Percentiles rank a stretch among this genome's conserved stretches.
phyloP scores from a whole-genome alignment of 2,329 filamentous ascomycete species.

The Beauveria sp. region DNA sequence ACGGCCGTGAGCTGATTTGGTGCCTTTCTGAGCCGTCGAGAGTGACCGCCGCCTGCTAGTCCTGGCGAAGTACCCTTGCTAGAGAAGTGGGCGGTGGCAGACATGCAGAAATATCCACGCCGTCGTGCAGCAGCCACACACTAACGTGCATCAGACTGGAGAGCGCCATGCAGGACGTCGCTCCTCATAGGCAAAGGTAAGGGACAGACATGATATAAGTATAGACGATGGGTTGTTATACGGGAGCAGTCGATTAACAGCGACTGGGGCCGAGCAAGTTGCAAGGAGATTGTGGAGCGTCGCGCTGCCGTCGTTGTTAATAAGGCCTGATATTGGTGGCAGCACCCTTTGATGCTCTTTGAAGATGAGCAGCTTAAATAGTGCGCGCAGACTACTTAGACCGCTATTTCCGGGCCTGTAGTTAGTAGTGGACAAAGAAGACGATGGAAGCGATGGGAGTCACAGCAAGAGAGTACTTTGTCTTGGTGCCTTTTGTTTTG shows the following conservation, averaged over 20 bases:
- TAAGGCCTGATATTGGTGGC: neutral
- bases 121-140: constrained; percentile 6
- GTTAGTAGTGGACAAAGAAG: neutral
- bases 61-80: neutral
- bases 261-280: neutral
- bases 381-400: neutral
- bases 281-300: neutral
- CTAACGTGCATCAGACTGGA: neutral
- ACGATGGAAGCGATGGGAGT: neutral
- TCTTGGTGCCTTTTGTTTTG: neutral
- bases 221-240: neutral
- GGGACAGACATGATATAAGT: neutral
- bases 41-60: neutral
- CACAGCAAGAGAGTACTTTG: neutral
- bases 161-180: neutral
- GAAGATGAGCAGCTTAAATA: neutral
- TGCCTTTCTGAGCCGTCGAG: neutral
- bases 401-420: neutral
- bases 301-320: neutral
- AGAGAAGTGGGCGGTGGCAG: neutral
- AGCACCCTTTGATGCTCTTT: neutral
- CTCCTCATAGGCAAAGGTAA: neutral
- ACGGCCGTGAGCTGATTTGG: neutral
- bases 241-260: neutral
- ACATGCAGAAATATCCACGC: neutral